Conservation (phyloP, 2,329 filamentous ascomycete genomes). For the Metarhizium humberi region DNA sequence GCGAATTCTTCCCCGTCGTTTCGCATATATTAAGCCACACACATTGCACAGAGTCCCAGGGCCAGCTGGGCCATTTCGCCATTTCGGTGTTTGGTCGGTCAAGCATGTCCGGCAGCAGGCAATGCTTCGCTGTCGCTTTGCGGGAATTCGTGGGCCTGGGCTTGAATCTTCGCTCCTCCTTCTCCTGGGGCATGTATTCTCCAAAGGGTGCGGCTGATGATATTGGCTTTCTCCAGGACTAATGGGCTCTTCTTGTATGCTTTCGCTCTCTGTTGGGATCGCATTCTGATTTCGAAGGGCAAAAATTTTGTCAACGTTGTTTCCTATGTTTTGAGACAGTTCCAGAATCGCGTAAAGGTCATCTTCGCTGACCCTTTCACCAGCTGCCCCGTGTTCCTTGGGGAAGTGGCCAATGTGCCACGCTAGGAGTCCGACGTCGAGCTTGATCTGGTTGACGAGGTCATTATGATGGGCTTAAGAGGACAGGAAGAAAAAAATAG, state of each 20-base stretch:
- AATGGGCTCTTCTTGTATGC: background rate
- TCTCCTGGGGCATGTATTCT: background rate
- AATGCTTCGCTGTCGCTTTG: conserved; percentile 15
- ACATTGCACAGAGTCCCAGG: conserved; percentile 66
- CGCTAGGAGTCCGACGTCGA: conserved; percentile 7
- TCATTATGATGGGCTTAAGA: background rate
- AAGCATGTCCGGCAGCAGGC: conserved; percentile 40
- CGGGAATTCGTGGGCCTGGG: background rate
- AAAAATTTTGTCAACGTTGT: conserved; percentile 6
- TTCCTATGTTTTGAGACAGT: conserved; percentile 8
- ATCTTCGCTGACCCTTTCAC: conserved; percentile 6
- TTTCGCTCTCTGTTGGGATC: background rate
- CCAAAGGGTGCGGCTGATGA: background rate
- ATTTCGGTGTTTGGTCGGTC: conserved; percentile 66
- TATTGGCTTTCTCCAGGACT: background rate
- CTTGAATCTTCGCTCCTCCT: background rate
- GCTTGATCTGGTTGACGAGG: conserved; percentile 5
- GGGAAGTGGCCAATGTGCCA: conserved; percentile 8
- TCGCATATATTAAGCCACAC: conserved; percentile 47
- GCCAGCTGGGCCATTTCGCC: conserved; percentile 65
- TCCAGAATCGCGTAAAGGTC: conserved; percentile 7
- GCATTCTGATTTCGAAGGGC: conserved; percentile 6
- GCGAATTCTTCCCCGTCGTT: conserved; percentile 10
- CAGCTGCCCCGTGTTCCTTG: background rate
- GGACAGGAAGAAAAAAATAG: background rate